Evolutionary conservation across 2,329 filamentous ascomycete genomes (phyloP), one percentile per base, ranked within the genome.

Genomic region (Chaetomiaceae sp.): DNA sequence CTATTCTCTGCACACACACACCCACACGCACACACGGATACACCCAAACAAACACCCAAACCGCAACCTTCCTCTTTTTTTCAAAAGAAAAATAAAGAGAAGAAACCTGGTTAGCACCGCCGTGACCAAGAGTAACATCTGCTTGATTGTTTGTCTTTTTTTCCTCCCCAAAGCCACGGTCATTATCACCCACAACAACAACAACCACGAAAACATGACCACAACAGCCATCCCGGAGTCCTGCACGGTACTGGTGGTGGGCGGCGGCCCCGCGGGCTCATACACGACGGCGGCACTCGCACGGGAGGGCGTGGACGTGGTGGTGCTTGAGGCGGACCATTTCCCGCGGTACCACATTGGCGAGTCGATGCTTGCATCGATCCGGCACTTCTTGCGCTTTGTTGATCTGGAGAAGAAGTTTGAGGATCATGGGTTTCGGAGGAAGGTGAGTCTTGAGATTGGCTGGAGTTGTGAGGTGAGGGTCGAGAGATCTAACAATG

Each of bases 231-330:
- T 67, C 49, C 61, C 65, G 3, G 48, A 57, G 31, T 42, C 55
- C 8, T 64, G 60, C 17, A 66, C 63, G 5, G 71, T 74, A 0
- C 62, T 74, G 2, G 69, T 76, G 6, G 56, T 74, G 1, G 73
- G 73, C 5, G 72, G 70, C 19, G 73, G 73, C 4, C 73, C 73
- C 5, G 71, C 58, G 0, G 73, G 74, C 3, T 75, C 74, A 0
- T 76, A 73, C 48, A 53, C 71, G 1, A 71, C 74, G 5, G 55
- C 66, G 0, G 68, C 58, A 1, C 59, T 77, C 5, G 72, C 73
- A 1, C 67, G 72, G 0, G 73, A 77, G 55, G 72, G 70, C 2
- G 58, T 76, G 12, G 69, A 74, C 42, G 59, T 62, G 10, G 71
- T 76, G 3, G 35, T 76, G 0, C 58, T 77, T 4, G 74, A 76